Conservation (phyloP, 768 basidiomycete species). For the Ramaria sp. region DNA sequence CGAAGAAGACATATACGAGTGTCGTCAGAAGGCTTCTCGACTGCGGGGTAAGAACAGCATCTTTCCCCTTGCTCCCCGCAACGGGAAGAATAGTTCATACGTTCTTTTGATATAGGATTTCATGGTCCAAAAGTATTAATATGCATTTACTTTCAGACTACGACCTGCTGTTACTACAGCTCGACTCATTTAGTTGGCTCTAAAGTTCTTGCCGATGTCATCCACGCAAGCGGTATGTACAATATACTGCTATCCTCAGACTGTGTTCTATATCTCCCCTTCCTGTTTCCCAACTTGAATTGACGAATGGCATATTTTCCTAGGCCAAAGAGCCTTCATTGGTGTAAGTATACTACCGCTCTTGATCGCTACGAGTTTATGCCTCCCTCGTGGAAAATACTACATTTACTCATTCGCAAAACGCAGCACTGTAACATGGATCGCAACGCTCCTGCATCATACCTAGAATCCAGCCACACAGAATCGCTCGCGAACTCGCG, state of each 20-base stretch:
- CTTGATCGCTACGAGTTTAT: no score
- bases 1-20: constrained; percentile 50
- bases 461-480: constrained; percentile 47
- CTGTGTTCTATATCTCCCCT: background rate
- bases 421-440: constrained; percentile 86
- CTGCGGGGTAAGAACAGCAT: constrained; percentile 50
- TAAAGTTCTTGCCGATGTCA: constrained; percentile 68
- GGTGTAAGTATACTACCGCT: background rate
- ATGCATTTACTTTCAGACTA: constrained; percentile 46
- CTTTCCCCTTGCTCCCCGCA: background rate
- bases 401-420: background rate
- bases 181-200: constrained; percentile 74
- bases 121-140: no score
- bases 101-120: no score
- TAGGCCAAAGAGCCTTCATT: background rate
- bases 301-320: background rate
- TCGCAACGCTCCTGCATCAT: constrained; percentile 53
- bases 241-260: background rate
- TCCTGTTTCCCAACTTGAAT: constrained; percentile 25
- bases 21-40: constrained; percentile 66
- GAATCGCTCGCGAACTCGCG: constrained; percentile 52
- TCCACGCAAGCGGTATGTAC: constrained; percentile 45
- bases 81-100: background rate
- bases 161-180: constrained; percentile 88
- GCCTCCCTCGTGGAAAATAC: background rate